These are phyloP conservation scores for Allium cepa DNA, from an alignment of 106 monocot species.

Conservation along the genomic window DNA sequence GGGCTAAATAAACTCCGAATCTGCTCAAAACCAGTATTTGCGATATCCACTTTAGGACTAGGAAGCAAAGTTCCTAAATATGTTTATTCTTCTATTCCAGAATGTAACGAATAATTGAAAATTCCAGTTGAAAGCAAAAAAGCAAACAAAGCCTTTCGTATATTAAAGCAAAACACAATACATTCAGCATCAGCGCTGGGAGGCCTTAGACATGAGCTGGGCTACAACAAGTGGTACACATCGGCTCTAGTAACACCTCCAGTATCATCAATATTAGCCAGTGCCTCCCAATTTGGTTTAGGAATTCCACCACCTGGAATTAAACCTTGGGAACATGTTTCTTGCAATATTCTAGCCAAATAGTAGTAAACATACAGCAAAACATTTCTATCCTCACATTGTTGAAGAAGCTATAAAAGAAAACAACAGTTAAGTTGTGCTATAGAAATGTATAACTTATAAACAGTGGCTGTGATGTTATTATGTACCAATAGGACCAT, in stretches of 20 bases:
- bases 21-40: no score
- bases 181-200: constrained; percentile 67
- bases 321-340: constrained; percentile 75
- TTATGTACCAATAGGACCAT: no score
- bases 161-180: constrained; percentile 18
- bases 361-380: constrained; percentile 99
- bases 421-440: no score
- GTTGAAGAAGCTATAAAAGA: constrained; percentile 88
- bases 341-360: constrained; percentile 93
- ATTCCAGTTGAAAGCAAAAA: no score
- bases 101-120: no score
- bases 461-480: no score
- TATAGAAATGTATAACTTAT: no score
- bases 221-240: constrained; percentile 86
- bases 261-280: constrained; percentile 96
- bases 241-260: constrained; percentile 97
- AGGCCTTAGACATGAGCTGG: constrained; percentile 77
- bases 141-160: no score
- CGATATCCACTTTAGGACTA: no score
- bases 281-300: constrained; percentile 99
- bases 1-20: no score
- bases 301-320: constrained; percentile 93
- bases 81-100: no score
- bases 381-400: constrained; percentile 89
- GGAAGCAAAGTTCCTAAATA: no score